Percentiles rank a stretch among this genome's conserved stretches.
phyloP scores from a whole-genome alignment of 2,329 filamentous ascomycete genomes.

The Penicillium occitanis region DNA sequence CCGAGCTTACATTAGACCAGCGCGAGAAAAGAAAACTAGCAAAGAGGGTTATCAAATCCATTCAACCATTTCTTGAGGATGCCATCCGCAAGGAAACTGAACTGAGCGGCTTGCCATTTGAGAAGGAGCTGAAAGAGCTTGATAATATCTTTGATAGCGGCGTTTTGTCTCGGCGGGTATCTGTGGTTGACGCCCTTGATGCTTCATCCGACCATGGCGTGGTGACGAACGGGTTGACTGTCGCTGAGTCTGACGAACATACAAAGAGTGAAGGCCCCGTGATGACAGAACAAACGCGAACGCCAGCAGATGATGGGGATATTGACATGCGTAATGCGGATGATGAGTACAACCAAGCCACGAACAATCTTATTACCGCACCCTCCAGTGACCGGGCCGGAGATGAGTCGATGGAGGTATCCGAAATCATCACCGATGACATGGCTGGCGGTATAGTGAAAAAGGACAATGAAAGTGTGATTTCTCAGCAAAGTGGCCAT shows the following conservation, averaged over 20 bases:
- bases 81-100: conserved; percentile 81
- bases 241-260: conserved; percentile 26
- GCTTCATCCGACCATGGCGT: conserved; percentile 48
- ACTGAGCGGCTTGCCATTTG: conserved; percentile 67
- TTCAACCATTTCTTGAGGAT: conserved; percentile 74
- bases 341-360: conserved; percentile 16
- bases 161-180: conserved; percentile 55
- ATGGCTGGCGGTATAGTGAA: conserved; percentile 31
- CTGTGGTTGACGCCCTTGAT: conserved; percentile 45
- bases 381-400: conserved; percentile 20
- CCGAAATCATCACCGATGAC: conserved; percentile 31
- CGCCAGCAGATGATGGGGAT: conserved; percentile 22
- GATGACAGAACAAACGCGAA: conserved; percentile 26
- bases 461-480: conserved; percentile 29
- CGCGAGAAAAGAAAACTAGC: conserved; percentile 81
- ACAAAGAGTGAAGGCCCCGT: conserved; percentile 22
- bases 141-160: conserved; percentile 70
- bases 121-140: conserved; percentile 70
- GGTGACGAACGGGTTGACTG: conserved; percentile 33
- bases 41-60: conserved; percentile 81
- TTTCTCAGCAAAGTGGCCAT: conserved; percentile 49
- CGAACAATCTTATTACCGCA: conserved; percentile 17
- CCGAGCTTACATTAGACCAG: conserved; percentile 59
- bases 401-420: conserved; percentile 31
- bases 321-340: conserved; percentile 23